Percentiles rank a stretch among this genome's conserved stretches.
Evolutionary conservation across 495 filamentous ascomycete species (phyloP).

Genomic region (Xanthoparmelia taractica): DNA sequence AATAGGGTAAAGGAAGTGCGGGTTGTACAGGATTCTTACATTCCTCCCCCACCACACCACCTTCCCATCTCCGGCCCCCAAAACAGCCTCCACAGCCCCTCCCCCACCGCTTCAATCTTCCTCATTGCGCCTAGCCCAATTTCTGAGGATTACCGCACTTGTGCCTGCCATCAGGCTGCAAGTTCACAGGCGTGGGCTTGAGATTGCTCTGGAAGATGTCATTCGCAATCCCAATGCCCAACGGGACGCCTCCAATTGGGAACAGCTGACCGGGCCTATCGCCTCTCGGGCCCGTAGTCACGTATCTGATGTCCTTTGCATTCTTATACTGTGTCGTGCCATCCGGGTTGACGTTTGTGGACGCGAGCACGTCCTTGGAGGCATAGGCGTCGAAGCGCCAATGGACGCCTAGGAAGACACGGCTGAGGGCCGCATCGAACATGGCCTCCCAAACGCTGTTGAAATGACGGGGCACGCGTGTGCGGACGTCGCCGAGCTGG

Average conservation of each 20-base stretch:
- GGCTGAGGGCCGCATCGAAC: constrained; percentile 32
- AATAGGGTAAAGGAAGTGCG: not conserved
- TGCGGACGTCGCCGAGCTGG: constrained; percentile 31
- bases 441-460: constrained; percentile 31
- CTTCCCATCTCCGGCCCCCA: not conserved
- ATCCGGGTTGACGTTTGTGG: constrained; percentile 17
- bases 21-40: not conserved
- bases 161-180: constrained; percentile 25
- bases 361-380: constrained; percentile 24
- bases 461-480: constrained; percentile 24
- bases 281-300: not conserved
- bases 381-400: constrained; percentile 34
- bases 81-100: not conserved
- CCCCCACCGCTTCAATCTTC: too few relatives aligned
- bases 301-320: not conserved
- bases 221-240: constrained; percentile 35
- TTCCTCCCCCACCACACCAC: not conserved
- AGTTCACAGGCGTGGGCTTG: constrained; percentile 26
- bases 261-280: constrained; percentile 24
- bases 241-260: constrained; percentile 33
- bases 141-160: constrained; percentile 22
- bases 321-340: not conserved
- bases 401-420: constrained; percentile 33
- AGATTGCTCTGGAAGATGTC: constrained; percentile 30
- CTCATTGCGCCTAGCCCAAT: not conserved